Evolutionary conservation across 2,329 filamentous ascomycete species (phyloP).

Genomic region (Paraconiothyrium sp.): DNA sequence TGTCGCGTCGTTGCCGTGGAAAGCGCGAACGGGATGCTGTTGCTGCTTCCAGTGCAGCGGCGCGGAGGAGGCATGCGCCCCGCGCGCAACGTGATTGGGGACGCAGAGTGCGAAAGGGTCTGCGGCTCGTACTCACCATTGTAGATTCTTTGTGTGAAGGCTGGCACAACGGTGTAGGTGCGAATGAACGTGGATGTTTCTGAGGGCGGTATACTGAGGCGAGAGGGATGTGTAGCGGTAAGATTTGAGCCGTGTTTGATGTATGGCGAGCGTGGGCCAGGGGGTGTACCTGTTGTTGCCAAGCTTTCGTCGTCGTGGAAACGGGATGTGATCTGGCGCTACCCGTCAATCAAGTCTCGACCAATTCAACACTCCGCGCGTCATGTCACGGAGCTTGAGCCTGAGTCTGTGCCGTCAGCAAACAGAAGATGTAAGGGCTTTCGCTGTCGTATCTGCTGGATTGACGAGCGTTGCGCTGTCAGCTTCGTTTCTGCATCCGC

Average conservation of each 20-base stretch:
- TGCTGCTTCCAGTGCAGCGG: conserved; percentile 5
- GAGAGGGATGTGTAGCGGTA: conserved; percentile 25
- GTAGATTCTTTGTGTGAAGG: conserved; percentile 6
- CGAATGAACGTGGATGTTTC: background rate
- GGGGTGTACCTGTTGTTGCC: conserved; percentile 34
- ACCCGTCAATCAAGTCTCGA: background rate
- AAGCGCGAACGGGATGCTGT: background rate
- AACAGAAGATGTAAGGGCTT: background rate
- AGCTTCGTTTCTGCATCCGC: background rate
- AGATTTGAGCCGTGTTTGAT: conserved; percentile 32
- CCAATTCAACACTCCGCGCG: background rate
- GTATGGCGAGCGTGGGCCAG: conserved; percentile 32
- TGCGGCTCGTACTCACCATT: conserved; percentile 17
- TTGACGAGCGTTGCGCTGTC: background rate
- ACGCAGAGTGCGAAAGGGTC: conserved; percentile 3
- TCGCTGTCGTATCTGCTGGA: background rate
- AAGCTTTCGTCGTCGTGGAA: conserved; percentile 27
- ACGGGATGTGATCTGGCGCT: conserved; percentile 9
- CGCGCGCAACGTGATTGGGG: conserved; percentile 11
- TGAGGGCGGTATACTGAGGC: conserved; percentile 17
- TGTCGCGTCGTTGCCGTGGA: conserved; percentile 2
- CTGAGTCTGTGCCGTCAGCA: background rate
- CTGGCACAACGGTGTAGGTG: background rate
- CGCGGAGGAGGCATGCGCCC: conserved; percentile 5
- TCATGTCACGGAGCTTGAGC: background rate